Percentiles rank a stretch among this genome's conserved stretches.
Conservation (phyloP, 2,329 filamentous ascomycete species). For the Clarireedia homoeocarpa region DNA sequence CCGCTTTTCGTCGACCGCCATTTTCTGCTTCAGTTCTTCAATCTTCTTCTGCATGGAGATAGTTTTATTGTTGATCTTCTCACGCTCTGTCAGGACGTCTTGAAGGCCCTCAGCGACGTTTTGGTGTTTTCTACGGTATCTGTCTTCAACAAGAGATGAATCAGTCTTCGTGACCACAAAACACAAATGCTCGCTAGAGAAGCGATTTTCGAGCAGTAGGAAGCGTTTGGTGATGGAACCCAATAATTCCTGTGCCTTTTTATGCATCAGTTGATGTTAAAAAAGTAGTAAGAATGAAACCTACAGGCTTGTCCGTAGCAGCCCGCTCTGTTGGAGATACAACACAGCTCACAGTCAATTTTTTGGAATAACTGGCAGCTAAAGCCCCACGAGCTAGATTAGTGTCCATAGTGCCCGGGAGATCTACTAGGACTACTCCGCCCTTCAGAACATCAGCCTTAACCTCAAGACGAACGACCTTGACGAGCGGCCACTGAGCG, state of each 20-base stretch:
- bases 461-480: constrained; percentile 12
- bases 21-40: neutral
- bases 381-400: constrained; percentile 15
- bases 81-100: neutral
- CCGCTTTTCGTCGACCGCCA: neutral
- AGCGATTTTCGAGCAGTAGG: constrained; percentile 16
- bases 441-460: constrained; percentile 10
- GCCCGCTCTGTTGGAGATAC: constrained; percentile 12
- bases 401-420: constrained; percentile 18
- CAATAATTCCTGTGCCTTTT: constrained; percentile 18
- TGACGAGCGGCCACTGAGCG: constrained; percentile 18
- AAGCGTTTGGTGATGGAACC: constrained; percentile 10
- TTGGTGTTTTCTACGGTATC: constrained; percentile 11
- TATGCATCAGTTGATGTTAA: too few species aligned
- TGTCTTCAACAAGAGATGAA: neutral
- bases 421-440: constrained; percentile 17
- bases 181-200: constrained; percentile 12
- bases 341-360: constrained; percentile 16
- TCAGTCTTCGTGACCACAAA: constrained; percentile 19
- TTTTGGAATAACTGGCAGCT: constrained; percentile 12
- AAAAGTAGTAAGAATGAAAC: too few species aligned
- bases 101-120: neutral
- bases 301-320: constrained; percentile 9
- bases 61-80: neutral
- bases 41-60: neutral